Percentiles rank a stretch among this genome's conserved stretches.
Conservation (phyloP, 1,139 yeast species). For the Blastobotrys arbuscula region DNA sequence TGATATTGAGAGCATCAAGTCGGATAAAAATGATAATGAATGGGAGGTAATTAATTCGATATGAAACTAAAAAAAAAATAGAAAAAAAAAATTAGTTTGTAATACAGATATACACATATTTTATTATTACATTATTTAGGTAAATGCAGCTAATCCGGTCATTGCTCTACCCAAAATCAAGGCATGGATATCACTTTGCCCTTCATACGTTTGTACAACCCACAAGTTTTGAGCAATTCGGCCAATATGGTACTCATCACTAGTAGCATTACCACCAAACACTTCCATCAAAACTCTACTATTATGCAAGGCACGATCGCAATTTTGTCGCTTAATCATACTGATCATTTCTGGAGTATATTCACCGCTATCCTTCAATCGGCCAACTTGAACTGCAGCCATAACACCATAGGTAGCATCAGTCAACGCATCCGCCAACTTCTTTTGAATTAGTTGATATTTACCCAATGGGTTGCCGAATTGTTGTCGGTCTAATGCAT, state of each 20-base stretch:
- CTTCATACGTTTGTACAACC: conserved; percentile 44
- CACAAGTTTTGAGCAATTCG: conserved; percentile 41
- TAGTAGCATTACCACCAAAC: conserved; percentile 42
- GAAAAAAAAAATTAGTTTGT: too few species aligned
- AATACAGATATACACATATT: background rate
- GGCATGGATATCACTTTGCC: conserved; percentile 42
- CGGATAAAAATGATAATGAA: background rate
- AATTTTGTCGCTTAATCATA: conserved; percentile 41
- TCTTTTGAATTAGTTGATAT: conserved; percentile 41
- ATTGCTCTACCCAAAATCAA: conserved; percentile 41
- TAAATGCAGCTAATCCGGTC: conserved; percentile 39
- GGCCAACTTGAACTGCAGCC: conserved; percentile 40
- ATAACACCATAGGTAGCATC: conserved; percentile 39
- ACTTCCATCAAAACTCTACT: conserved; percentile 40
- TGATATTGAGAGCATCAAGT: background rate
- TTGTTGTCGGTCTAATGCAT: conserved; percentile 39
- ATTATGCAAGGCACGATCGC: conserved; percentile 39
- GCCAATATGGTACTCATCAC: conserved; percentile 43
- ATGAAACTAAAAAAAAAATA: too few species aligned
- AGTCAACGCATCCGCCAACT: conserved; percentile 41
- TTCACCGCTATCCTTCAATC: conserved; percentile 38
- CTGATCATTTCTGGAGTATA: conserved; percentile 41
- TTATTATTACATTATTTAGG: conserved; percentile 14
- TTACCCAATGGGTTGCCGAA: conserved; percentile 39
- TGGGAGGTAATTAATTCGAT: background rate